Percentiles rank a stretch among this genome's conserved stretches.
Evolutionary conservation across 139 green algal species (phyloP).

Genomic region (Axilococcus clingmanii): DNA sequence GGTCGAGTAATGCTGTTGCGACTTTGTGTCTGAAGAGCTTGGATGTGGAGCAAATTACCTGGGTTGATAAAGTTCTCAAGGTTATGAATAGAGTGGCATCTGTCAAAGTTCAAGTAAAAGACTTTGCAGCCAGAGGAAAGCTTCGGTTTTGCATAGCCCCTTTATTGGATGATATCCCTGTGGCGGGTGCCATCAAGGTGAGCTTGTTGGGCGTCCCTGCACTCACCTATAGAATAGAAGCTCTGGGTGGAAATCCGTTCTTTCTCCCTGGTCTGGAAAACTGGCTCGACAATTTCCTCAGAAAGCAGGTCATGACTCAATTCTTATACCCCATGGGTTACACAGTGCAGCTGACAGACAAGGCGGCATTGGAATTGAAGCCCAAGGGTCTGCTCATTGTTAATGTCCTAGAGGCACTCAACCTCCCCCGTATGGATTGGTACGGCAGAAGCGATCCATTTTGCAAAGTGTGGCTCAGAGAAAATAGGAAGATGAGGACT

Average conservation of each 20-base stretch:
- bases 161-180: constrained; percentile 19
- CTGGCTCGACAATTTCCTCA: constrained; percentile 18
- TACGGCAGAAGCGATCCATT: constrained; percentile 12
- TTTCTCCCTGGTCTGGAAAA: constrained; percentile 17
- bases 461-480: constrained; percentile 17
- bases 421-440: constrained; percentile 21
- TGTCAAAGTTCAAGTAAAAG: constrained; percentile 14
- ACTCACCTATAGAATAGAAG: not conserved
- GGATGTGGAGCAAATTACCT: not conserved
- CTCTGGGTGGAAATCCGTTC: constrained; percentile 9
- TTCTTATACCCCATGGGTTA: constrained; percentile 24
- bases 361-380: not conserved
- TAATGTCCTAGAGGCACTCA: constrained; percentile 3
- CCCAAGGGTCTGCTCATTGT: constrained; percentile 22
- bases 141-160: constrained; percentile 14
- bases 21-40: constrained; percentile 16
- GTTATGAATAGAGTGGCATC: constrained; percentile 5
- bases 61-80: not conserved
- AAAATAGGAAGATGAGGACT: constrained; percentile 6
- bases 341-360: not conserved
- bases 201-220: not conserved
- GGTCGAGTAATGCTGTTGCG: constrained; percentile 16
- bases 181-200: constrained; percentile 12
- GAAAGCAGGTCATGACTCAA: constrained; percentile 7
- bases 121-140: constrained; percentile 15